Evolutionary conservation across 495 filamentous ascomycete genomes (phyloP).

Genomic region (Talaromyces adpressus): DNA sequence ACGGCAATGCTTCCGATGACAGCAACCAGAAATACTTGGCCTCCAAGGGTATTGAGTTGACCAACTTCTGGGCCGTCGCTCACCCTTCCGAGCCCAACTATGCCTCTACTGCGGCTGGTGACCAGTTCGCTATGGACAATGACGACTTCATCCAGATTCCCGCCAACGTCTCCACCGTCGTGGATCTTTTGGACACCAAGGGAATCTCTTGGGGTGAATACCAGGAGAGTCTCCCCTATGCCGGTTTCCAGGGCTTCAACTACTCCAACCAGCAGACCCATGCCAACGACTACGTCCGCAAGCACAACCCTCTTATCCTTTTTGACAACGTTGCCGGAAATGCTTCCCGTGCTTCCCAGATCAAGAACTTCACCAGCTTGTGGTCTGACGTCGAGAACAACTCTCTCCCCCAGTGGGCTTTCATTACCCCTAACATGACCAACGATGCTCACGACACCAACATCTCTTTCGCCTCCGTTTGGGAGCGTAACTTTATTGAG

Average conservation of each 20-base stretch:
- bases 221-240: slow-evolving; percentile 61
- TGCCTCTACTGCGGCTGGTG: slow-evolving; percentile 52
- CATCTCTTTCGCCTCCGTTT: slow-evolving; percentile 52
- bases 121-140: slow-evolving; percentile 63
- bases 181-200: slow-evolving; percentile 62
- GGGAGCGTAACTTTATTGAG: slow-evolving; percentile 51
- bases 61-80: slow-evolving; percentile 56
- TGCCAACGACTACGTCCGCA: slow-evolving; percentile 65
- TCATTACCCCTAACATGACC: slow-evolving; percentile 73
- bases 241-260: slow-evolving; percentile 56
- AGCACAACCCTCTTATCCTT: slow-evolving; percentile 63
- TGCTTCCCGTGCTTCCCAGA: slow-evolving; percentile 45
- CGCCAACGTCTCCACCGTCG: slow-evolving; percentile 58
- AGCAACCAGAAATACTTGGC: slow-evolving; percentile 50
- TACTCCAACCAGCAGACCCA: slow-evolving; percentile 45
- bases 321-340: slow-evolving; percentile 52
- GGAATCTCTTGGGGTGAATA: slow-evolving; percentile 64
- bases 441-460: slow-evolving; percentile 65
- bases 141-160: slow-evolving; percentile 52
- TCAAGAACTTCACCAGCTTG: slow-evolving; percentile 65
- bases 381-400: slow-evolving; percentile 48
- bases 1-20: slow-evolving; percentile 40
- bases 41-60: slow-evolving; percentile 54
- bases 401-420: slow-evolving; percentile 63
- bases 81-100: slow-evolving; percentile 73